These are phyloP conservation scores for Colletotrichum siamense DNA, from an alignment of 2,329 filamentous ascomycete species.

Conservation along the genomic window DNA sequence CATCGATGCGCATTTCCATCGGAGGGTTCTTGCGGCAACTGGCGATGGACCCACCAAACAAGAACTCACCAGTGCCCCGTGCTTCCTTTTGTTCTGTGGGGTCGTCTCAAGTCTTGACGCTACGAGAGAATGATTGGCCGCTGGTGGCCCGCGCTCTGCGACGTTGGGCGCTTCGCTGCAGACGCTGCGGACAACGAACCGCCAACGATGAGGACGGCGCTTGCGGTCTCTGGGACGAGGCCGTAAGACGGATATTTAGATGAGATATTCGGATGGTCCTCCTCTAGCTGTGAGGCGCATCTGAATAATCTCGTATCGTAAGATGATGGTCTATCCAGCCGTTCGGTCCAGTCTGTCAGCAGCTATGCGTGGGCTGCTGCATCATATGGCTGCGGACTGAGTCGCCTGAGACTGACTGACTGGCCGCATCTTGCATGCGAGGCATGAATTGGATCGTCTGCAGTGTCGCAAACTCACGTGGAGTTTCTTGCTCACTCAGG, in stretches of 20 bases:
- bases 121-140: constrained; percentile 13
- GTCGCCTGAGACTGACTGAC: background rate
- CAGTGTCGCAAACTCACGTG: background rate
- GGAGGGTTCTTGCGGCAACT: constrained; percentile 1
- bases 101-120: constrained; percentile 19
- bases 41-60: constrained; percentile 14
- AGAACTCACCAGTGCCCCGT: constrained; percentile 17
- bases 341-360: background rate
- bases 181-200: background rate
- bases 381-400: background rate
- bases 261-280: background rate
- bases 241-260: background rate
- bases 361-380: background rate
- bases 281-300: background rate
- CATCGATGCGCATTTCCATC: background rate
- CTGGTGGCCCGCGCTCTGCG: constrained; percentile 2
- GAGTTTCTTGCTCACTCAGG: background rate
- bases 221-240: background rate
- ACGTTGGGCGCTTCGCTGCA: constrained; percentile 17
- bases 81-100: background rate
- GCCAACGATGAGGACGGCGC: background rate
- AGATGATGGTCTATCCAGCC: background rate
- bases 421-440: background rate
- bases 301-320: background rate
- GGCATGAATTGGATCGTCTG: background rate